A percentile compares a stretch with the other conserved stretches of the same genome.
Conservation (phyloP, 345 rosid species). For the Gossypium turneri region DNA sequence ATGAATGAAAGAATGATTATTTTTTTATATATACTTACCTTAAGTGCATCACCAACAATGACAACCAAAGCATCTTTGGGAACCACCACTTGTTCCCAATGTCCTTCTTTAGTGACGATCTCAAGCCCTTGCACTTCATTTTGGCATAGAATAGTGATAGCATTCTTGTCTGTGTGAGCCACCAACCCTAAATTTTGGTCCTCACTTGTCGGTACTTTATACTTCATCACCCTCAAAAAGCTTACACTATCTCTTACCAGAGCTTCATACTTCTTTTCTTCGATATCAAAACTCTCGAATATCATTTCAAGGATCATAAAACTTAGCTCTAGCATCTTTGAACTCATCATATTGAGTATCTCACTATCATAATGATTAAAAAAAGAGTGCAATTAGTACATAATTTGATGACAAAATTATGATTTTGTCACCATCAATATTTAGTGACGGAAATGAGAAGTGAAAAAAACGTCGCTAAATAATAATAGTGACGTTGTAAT, state of each 20-base stretch:
- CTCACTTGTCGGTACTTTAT: conserved; percentile 23
- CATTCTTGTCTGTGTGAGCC: conserved; percentile 49
- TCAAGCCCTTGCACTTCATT: conserved; percentile 51
- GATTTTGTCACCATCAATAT: too few species aligned
- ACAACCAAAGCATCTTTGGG: conserved; percentile 32
- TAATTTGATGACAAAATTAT: too few species aligned
- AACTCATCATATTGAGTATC: conserved; percentile 26
- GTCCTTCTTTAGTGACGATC: conserved; percentile 30
- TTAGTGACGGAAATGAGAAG: too few species aligned
- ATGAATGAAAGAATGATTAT: background rate
- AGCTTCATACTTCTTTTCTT: conserved; percentile 18
- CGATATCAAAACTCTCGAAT: conserved; percentile 37
- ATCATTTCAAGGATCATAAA: conserved; percentile 37
- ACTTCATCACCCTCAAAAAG: conserved; percentile 36
- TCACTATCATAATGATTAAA: conserved; percentile 22
- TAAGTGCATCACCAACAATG: conserved; percentile 43
- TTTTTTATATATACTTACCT: conserved; percentile 21
- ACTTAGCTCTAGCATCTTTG: conserved; percentile 38
- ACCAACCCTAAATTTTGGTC: conserved; percentile 25
- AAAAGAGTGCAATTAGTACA: background rate
- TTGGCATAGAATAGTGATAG: conserved; percentile 38
- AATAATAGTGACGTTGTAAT: too few species aligned
- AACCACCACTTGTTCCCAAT: conserved; percentile 28
- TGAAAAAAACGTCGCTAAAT: too few species aligned
- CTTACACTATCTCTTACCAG: conserved; percentile 20